Evolutionary conservation across 805 yeast species (phyloP).

Genomic region (Metschnikowia sp.): DNA sequence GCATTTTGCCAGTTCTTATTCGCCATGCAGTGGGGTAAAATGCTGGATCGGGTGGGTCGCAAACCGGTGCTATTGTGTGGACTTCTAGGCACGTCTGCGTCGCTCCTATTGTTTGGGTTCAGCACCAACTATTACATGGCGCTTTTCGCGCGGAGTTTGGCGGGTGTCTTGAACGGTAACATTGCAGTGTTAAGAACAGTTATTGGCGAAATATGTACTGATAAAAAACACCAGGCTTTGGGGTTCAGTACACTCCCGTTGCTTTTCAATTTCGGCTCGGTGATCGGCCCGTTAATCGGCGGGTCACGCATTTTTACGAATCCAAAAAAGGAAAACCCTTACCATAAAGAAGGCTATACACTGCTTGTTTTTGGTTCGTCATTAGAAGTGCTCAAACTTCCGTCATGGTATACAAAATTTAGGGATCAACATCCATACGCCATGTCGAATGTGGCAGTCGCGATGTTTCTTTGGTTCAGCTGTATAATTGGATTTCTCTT

Average conservation of each 20-base stretch:
- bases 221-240: conserved; percentile 56
- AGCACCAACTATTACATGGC: conserved; percentile 51
- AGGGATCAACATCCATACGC: conserved; percentile 46
- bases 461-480: conserved; percentile 34
- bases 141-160: conserved; percentile 46
- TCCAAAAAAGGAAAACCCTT: conserved; percentile 29
- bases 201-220: conserved; percentile 57
- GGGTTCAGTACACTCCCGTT: conserved; percentile 63
- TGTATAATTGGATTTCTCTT: conserved; percentile 41
- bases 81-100: conserved; percentile 47
- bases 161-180: conserved; percentile 63
- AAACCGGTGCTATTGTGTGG: conserved; percentile 53
- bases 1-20: conserved; percentile 58
- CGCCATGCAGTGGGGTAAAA: conserved; percentile 58
- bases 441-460: conserved; percentile 49
- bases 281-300: conserved; percentile 59
- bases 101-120: conserved; percentile 52
- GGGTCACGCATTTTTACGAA: conserved; percentile 49
- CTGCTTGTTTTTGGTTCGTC: neutral
- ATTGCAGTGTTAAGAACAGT: conserved; percentile 61
- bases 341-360: neutral
- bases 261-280: conserved; percentile 57
- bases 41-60: conserved; percentile 54
- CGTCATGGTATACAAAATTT: conserved; percentile 21
- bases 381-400: neutral